phyloP scores from a whole-genome alignment of 192 early-diverging fungal genomes.

The Umbelopsis ramanniana region DNA sequence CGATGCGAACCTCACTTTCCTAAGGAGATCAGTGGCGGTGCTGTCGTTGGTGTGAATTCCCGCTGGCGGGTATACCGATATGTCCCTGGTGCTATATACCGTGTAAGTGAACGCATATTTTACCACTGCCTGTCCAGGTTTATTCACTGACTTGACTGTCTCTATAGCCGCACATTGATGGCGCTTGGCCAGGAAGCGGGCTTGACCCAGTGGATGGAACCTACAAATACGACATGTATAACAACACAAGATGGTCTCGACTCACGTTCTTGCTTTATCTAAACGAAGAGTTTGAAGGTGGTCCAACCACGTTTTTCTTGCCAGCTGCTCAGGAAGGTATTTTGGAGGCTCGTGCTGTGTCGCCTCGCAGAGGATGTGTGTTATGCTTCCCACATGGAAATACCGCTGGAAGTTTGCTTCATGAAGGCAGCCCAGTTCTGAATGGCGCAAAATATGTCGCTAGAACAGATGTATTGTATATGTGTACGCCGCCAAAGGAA shows the following conservation, averaged over 20 bases:
- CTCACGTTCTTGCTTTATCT: slow-evolving; percentile 53
- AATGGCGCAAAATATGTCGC: slow-evolving; percentile 51
- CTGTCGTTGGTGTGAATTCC: slow-evolving; percentile 59
- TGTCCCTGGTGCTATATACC: slow-evolving; percentile 65
- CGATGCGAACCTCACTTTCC: slow-evolving; percentile 57
- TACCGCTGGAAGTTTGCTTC: slow-evolving; percentile 32
- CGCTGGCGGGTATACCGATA: slow-evolving; percentile 71
- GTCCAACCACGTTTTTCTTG: slow-evolving; percentile 47
- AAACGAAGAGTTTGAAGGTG: slow-evolving; percentile 50
- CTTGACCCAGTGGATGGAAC: slow-evolving; percentile 54
- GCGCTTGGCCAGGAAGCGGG: slow-evolving; percentile 67
- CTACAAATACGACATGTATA: slow-evolving; percentile 65
- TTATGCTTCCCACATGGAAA: slow-evolving; percentile 24
- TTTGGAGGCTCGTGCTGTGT: slow-evolving; percentile 17
- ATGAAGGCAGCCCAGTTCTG: slow-evolving; percentile 48
- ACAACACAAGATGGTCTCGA: slow-evolving; percentile 39
- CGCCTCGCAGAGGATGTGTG: slow-evolving; percentile 20
- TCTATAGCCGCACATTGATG: slow-evolving; percentile 59
- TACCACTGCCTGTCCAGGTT: background rate
- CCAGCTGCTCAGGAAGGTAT: slow-evolving; percentile 16
- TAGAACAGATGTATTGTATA: slow-evolving; percentile 50
- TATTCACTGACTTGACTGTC: background rate
- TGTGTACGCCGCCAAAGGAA: background rate
- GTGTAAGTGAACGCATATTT: slow-evolving; percentile 34
- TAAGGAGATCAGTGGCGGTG: slow-evolving; percentile 44